Conservation (phyloP, 768 basidiomycete species). For the Mycena maculata region DNA sequence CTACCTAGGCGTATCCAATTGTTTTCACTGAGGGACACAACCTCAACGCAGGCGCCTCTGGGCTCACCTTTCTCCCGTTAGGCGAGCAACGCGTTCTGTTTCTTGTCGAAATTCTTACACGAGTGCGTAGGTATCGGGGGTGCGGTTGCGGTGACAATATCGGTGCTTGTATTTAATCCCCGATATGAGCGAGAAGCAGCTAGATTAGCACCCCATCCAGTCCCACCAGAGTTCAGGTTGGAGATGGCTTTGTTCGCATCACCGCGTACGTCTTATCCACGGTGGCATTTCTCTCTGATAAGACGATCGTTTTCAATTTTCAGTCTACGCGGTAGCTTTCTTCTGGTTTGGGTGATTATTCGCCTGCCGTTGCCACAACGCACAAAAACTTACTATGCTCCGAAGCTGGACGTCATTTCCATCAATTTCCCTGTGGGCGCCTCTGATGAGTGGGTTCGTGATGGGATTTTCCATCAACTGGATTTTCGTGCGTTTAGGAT, state of each 20-base stretch:
- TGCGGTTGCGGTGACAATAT: conserved; percentile 55
- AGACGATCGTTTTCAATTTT: no score
- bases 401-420: conserved; percentile 74
- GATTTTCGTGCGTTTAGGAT: conserved; percentile 60
- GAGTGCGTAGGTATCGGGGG: no score
- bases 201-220: conserved; percentile 59
- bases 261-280: no score
- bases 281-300: no score
- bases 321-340: conserved; percentile 63
- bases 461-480: conserved; percentile 66
- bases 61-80: conserved; percentile 75
- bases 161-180: conserved; percentile 61
- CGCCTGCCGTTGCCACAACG: neutral
- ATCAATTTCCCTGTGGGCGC: conserved; percentile 62
- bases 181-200: conserved; percentile 57
- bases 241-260: conserved; percentile 61
- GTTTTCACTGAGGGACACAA: conserved; percentile 65
- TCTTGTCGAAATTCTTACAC: no score
- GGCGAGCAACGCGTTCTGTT: no score
- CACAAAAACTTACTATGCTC: neutral
- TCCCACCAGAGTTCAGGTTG: conserved; percentile 71
- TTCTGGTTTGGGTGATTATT: conserved; percentile 71
- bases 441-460: conserved; percentile 59
- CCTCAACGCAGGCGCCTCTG: conserved; percentile 64
- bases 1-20: conserved; percentile 61